Percentiles rank a stretch among this genome's conserved stretches.
These are phyloP conservation scores for Tricholomella constricta DNA, from an alignment of 768 basidiomycete genomes.

Conservation along the genomic window DNA sequence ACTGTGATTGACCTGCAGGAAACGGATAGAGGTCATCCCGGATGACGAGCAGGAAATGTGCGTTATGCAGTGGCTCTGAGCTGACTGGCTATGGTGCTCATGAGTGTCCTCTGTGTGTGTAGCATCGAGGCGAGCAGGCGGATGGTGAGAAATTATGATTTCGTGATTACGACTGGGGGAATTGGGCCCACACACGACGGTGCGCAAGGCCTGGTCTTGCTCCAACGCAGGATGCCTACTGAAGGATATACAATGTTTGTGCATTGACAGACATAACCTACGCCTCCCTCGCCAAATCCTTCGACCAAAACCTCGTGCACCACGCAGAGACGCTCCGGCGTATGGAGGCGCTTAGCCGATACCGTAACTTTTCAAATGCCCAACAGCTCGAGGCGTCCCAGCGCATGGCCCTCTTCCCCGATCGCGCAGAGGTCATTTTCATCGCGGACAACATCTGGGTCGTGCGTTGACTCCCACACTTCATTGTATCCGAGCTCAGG, in stretches of 20 bases:
- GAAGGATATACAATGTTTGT: not conserved
- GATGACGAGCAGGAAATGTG: constrained; percentile 92
- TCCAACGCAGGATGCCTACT: not conserved
- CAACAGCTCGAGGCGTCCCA: constrained; percentile 77
- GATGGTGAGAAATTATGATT: constrained; percentile 81
- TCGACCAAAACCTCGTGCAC: constrained; percentile 68
- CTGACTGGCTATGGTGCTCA: not conserved
- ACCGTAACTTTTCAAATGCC: constrained; percentile 63
- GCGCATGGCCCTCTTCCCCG: constrained; percentile 91
- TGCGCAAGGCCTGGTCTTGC: constrained; percentile 30
- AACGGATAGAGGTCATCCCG: constrained; percentile 87
- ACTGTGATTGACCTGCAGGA: constrained; percentile 47
- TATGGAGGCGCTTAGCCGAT: constrained; percentile 63
- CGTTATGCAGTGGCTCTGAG: constrained; percentile 24
- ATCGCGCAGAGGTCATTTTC: constrained; percentile 75
- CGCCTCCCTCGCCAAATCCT: constrained; percentile 82
- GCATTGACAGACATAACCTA: constrained; percentile 79
- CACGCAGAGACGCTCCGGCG: constrained; percentile 77
- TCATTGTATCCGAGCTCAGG: not conserved
- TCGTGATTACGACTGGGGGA: constrained; percentile 89
- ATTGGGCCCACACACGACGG: constrained; percentile 93
- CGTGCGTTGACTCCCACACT: constrained; percentile 41
- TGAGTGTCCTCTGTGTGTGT: constrained; percentile 1
- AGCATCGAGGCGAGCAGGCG: constrained; percentile 85
- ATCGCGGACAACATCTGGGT: constrained; percentile 86